Conservation (phyloP, 306 rosid genomes). For the Casuarina equisetifolia region DNA sequence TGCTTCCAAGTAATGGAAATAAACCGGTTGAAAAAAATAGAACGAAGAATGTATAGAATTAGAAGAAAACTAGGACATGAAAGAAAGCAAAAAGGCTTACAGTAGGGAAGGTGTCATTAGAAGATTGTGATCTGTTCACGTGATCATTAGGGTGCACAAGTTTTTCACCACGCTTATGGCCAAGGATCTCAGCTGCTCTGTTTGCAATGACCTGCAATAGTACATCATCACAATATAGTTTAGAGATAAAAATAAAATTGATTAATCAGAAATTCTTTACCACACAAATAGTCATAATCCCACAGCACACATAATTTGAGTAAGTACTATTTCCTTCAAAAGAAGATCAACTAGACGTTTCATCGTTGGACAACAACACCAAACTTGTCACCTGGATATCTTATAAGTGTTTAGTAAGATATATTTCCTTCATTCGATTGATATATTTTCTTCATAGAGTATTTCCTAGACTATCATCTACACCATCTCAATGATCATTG, state of each 20-base stretch:
- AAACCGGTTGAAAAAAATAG: neutral
- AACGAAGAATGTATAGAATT: neutral
- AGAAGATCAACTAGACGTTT: neutral
- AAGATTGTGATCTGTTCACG: constrained; percentile 78
- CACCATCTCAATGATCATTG: neutral
- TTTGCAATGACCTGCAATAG: neutral
- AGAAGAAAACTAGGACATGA: neutral
- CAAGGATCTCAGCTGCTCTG: too few species aligned
- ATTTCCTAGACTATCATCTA: neutral
- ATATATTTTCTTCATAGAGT: neutral
- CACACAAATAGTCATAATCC: neutral
- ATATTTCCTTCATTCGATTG: neutral
- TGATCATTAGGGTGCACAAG: too few species aligned
- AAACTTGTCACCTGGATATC: neutral
- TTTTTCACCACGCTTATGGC: too few species aligned
- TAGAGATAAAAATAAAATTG: neutral
- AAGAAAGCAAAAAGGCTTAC: constrained; percentile 47
- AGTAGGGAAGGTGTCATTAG: constrained; percentile 96
- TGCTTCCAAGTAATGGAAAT: neutral
- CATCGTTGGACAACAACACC: neutral
- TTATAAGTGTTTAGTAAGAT: neutral
- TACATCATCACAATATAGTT: constrained; percentile 13
- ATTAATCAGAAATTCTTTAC: neutral
- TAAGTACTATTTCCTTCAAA: neutral
- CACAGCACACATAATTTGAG: neutral